phyloP scores from a whole-genome alignment of 371 early-diverging fungal genomes.

The Mortierella sp. region DNA sequence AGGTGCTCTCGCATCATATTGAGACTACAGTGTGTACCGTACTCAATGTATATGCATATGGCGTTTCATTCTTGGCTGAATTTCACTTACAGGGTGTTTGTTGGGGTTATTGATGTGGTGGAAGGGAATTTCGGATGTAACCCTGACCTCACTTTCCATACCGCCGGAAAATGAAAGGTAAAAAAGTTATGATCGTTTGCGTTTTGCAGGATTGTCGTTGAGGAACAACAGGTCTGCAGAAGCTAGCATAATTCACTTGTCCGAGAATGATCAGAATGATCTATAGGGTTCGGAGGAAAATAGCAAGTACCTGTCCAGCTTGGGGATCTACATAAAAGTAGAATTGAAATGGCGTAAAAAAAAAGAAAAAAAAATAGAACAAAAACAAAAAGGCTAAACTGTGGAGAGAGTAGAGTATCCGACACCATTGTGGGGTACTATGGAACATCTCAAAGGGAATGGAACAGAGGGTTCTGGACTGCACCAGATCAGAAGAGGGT shows the following conservation, averaged over 20 bases:
- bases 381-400: not conserved
- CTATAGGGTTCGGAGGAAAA: not conserved
- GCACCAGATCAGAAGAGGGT: not conserved
- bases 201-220: not conserved
- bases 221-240: not conserved
- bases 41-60: too few species aligned
- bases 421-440: not conserved
- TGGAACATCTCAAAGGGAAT: not conserved
- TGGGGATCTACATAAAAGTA: not conserved
- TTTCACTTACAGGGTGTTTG: too few species aligned
- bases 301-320: not conserved
- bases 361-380: not conserved
- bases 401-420: not conserved
- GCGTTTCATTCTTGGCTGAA: too few species aligned
- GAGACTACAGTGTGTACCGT: too few species aligned
- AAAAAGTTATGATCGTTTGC: too few species aligned
- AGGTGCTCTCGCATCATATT: too few species aligned
- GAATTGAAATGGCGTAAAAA: not conserved
- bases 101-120: too few species aligned
- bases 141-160: too few species aligned
- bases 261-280: not conserved
- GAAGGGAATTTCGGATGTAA: too few species aligned
- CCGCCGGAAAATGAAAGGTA: too few species aligned
- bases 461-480: slow-evolving; percentile 1
- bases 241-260: not conserved